Base-by-base conservation (phyloP, 2,329 filamentous ascomycete species). In the Lachnellula cervina region DNA sequence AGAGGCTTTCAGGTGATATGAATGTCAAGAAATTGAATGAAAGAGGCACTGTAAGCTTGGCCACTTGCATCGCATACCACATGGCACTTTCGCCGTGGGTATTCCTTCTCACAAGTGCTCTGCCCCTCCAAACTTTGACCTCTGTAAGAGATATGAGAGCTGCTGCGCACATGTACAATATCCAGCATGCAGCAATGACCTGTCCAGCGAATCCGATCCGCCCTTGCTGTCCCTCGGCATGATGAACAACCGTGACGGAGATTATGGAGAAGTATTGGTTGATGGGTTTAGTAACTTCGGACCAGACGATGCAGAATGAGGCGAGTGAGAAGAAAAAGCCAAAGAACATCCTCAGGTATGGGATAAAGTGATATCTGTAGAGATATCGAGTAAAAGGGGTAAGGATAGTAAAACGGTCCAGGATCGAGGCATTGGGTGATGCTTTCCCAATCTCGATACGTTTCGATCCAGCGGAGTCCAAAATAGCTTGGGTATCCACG, bases 1-100 rank as follows among this genome's bases (percentile, higher is more conserved):
- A 74, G 68, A 91, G 93, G 43, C 96, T 82, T 13, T 78, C 77
- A 7, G 77, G 78, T 0, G 89, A 88, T 21, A 97, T 74, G 69
- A 97, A 93, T 0, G 93, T 97, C 70, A 96, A 80, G 69, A 97
- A 99, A 73, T 99, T 99, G 81, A 96, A 99, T 4, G 89, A 86
- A 8, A 99, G 79, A 0, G 94, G 94, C 0, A 99, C 90, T 1
- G 89, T 96, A 44, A 99, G 83, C 66, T 92, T 90, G 51, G 94
- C 93, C 11, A 97, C 89, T 70, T 97, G 90, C 56, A 90, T 86
- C 1, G 90, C 88, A 69, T 97, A 99, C 91, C 95, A 99, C 64
- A 93, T 95, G 0, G 94, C 94, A 49, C 87, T 90, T 70, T 97
- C 94, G 58, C 90, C 86, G 56, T 95, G 93, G 0, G 94, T 99